phyloP scores from a whole-genome alignment of 2,329 filamentous ascomycete genomes.

The Thyridium curvatum region DNA sequence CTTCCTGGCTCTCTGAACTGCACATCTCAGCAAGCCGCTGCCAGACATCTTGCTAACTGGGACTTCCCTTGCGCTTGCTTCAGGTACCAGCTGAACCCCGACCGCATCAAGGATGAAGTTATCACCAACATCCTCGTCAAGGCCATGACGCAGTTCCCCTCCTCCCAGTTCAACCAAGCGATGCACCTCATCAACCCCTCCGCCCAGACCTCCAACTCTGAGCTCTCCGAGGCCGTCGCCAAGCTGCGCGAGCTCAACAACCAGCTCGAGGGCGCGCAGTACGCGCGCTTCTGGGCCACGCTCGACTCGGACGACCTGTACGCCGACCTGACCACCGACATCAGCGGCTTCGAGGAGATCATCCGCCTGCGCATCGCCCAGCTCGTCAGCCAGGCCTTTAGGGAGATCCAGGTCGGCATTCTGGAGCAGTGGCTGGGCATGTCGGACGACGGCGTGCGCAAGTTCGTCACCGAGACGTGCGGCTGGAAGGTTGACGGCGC shows the following conservation, averaged over 20 bases:
- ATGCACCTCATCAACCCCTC: conserved; percentile 90
- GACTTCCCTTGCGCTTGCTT: conserved; percentile 4
- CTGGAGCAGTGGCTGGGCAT: conserved; percentile 74
- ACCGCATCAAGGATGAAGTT: conserved; percentile 93
- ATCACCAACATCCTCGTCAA: conserved; percentile 99
- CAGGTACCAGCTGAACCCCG: conserved; percentile 99
- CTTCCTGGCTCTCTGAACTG: conserved; percentile 11
- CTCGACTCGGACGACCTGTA: conserved; percentile 93
- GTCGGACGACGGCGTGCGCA: conserved; percentile 57
- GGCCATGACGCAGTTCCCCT: conserved; percentile 93
- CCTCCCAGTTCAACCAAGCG: conserved; percentile 87
- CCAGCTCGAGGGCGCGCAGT: conserved; percentile 85
- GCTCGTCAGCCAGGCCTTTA: conserved; percentile 74
- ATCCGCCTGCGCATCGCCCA: conserved; percentile 86
- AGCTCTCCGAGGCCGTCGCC: conserved; percentile 83
- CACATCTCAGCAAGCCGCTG: background rate
- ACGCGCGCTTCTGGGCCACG: conserved; percentile 86
- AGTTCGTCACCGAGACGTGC: conserved; percentile 79
- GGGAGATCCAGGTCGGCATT: conserved; percentile 62
- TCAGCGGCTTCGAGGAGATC: conserved; percentile 89
- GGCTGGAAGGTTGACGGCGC: conserved; percentile 74
- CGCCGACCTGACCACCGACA: conserved; percentile 90
- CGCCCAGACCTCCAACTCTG: conserved; percentile 56
- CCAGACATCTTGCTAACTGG: conserved; percentile 5
- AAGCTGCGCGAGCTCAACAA: conserved; percentile 81